These are phyloP conservation scores for Huiozyma sinensis DNA, from an alignment of 805 yeast genomes.

Conservation along the genomic window DNA sequence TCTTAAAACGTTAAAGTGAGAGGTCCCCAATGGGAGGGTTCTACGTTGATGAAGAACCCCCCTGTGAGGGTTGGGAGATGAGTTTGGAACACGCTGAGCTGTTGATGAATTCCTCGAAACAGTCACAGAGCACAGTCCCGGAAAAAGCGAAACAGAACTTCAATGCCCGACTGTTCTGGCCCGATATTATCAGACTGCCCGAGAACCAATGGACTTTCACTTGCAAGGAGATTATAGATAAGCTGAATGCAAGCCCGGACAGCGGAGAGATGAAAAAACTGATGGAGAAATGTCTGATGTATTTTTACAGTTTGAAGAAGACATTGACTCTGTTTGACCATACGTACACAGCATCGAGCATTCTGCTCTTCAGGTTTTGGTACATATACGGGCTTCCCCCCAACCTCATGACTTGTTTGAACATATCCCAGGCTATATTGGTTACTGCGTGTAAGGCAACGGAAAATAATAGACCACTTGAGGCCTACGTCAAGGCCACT, in stretches of 20 bases:
- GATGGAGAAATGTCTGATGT: slow-evolving; percentile 28
- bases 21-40: too few species aligned
- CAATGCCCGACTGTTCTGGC: slow-evolving; percentile 27
- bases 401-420: slow-evolving; percentile 21
- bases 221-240: slow-evolving; percentile 23
- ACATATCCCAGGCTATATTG: slow-evolving; percentile 25
- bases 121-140: not conserved
- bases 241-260: slow-evolving; percentile 11
- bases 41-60: too few species aligned
- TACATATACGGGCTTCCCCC: slow-evolving; percentile 22
- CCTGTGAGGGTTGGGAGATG: too few species aligned
- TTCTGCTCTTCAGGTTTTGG: slow-evolving; percentile 28
- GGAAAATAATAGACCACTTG: slow-evolving; percentile 29
- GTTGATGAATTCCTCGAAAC: not conserved
- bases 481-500: slow-evolving; percentile 26
- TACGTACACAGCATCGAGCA: slow-evolving; percentile 28
- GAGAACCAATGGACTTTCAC: slow-evolving; percentile 23
- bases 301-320: slow-evolving; percentile 27
- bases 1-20: too few species aligned
- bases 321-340: slow-evolving; percentile 27
- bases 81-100: too few species aligned
- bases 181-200: slow-evolving; percentile 26
- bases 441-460: slow-evolving; percentile 29
- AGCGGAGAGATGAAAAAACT: slow-evolving; percentile 17
- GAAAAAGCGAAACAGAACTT: slow-evolving; percentile 4